Evolutionary conservation across 1,284 basidiomycete species (phyloP), one percentile per base, ranked within the genome.

Genomic region (Vanrija pseudolonga): DNA sequence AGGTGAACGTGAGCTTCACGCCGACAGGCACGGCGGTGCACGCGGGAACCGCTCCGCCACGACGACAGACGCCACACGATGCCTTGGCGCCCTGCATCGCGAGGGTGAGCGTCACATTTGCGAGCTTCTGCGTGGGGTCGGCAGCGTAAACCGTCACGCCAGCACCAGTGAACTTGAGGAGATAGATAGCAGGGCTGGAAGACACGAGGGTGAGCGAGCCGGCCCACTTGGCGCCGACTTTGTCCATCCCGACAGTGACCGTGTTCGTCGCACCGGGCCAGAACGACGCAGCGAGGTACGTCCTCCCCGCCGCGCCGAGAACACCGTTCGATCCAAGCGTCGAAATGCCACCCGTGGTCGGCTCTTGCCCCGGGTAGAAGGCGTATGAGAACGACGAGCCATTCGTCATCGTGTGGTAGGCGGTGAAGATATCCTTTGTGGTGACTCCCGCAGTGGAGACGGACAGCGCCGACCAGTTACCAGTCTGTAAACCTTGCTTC

Each of bases 401-500:
- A 12, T 32, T 32, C 2, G 82, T 74, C 23, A 54, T 36, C n/a
- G 49, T 50, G 18, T 51, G 45, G 79, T 80, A 84, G 3, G 85
- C 84, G 1, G 82, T 71, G 72, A 86, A 87, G 20, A 86, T 71
- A 63, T 83, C 78, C 41, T 83, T 80, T 3, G 80, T 82, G 26
- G 72, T 67, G 2, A 79, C 75, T 15, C 82, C 81, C 50, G 80
- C 77, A 0, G 73, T 77, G 9, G 84, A 84, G n/a, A 80, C 84
- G 18, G 85, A 84, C 51, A 86, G 82, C 3, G 71, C 62, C 19
- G 80, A 76, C 85, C 85, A 87, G 57, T 81, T 76, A 1, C 84
- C 85, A 0, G 80, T 80, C 59, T 77, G 77, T 28, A 76, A 61
- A 3, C 80, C 81, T 7, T 80, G 68, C 39, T 80, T 72, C 8